Base-by-base conservation (phyloP, 495 filamentous ascomycete genomes). In the Xylaria telfairii region DNA sequence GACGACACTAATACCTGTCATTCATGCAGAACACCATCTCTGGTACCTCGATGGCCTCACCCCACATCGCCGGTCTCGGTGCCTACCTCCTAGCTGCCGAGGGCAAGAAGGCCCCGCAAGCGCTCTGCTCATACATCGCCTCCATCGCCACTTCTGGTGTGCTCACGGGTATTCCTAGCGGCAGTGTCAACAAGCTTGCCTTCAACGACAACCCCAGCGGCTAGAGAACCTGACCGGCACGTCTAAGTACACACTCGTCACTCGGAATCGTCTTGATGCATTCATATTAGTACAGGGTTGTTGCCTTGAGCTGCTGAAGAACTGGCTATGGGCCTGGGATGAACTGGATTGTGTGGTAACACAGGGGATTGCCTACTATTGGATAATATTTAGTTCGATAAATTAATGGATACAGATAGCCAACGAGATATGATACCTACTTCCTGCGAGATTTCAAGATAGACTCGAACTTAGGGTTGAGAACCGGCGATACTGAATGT, bases 31-130 rank as follows among this genome's bases (percentile, higher is more conserved):
- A 90, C 84, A 87, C 86, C 77, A 90, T 92, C 80, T 90, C 88
- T 8, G 91, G 90, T 42, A 93, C 91, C 19, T 86, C 83, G 28
- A 90, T 89, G 87, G 87, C 90, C 51, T 84, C 86, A 21, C 90
- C 90, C 39, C 90, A 92, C 72, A 82, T 92, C 73, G 79, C 84
- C 21, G 90, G 90, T 60, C 83, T 90, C 63, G 88, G 81, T 41
- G 85, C 88, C 54, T 92, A 91, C 78, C 81, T 91, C 37, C 84
- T 89, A 54, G 78, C 79, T 17, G 82, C 89, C 61, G 63, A 73
- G 47, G 83, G 82, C 64, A 71, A 71, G 70, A 83, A 79, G 80
- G 81, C 78, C 73, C 84, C 87, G 62, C 73, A 82, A 42, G 75
- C 72, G 17, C 87, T 88, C 41, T 83, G 81, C 74, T 34, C 70